A percentile compares a stretch with the other conserved stretches of the same genome.
Evolutionary conservation across 805 yeast species (phyloP).

Genomic region (Nakazawaea holstii): DNA sequence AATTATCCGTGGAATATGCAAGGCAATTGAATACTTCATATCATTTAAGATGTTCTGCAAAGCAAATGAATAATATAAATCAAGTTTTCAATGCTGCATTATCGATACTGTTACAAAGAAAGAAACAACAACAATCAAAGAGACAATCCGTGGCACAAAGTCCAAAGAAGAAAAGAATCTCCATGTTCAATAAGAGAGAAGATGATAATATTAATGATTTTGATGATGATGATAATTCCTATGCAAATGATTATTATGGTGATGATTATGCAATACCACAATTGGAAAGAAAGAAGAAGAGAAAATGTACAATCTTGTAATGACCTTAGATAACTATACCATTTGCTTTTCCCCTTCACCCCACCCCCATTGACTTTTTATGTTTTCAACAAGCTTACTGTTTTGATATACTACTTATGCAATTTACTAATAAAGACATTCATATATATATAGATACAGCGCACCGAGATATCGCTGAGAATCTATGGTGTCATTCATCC

Average conservation of each 20-base stretch:
- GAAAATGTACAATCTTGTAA: not conserved
- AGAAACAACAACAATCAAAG: slow-evolving; percentile 5
- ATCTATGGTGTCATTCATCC: no score
- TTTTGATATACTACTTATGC: no score
- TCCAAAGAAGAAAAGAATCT: slow-evolving; percentile 8
- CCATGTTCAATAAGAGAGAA: not conserved
- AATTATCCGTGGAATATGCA: slow-evolving; percentile 13
- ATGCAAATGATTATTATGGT: not conserved
- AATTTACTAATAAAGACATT: no score
- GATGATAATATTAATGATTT: not conserved
- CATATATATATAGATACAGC: not conserved
- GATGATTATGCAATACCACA: slow-evolving; percentile 2
- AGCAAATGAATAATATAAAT: slow-evolving; percentile 56
- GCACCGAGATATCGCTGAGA: no score
- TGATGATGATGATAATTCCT: slow-evolving; percentile 9
- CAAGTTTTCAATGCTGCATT: slow-evolving; percentile 65
- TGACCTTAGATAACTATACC: no score
- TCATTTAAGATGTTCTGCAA: slow-evolving; percentile 79
- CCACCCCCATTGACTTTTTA: no score
- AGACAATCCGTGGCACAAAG: not conserved
- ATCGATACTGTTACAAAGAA: slow-evolving; percentile 21
- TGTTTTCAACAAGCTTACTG: no score
- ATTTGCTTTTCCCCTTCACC: no score
- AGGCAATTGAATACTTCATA: slow-evolving; percentile 57
- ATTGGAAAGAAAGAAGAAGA: not conserved